phyloP scores from a whole-genome alignment of 2,329 filamentous ascomycete genomes.

The Arthroderma uncinatum region DNA sequence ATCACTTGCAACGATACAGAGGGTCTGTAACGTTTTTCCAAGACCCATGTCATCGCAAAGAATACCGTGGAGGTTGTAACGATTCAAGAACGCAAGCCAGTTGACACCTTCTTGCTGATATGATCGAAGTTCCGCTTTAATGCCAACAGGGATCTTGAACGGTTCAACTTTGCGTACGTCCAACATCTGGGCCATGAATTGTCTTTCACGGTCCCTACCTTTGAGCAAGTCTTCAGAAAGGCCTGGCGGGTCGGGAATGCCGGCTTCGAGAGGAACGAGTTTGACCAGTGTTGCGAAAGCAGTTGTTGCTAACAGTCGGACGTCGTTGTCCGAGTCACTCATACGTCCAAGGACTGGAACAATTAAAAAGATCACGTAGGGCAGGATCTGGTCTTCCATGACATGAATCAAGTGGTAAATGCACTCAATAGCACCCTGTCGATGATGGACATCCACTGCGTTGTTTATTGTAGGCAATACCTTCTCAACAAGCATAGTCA shows the following conservation, averaged over 20 bases:
- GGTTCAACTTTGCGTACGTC: conserved; percentile 94
- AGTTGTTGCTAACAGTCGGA: conserved; percentile 86
- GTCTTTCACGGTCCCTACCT: conserved; percentile 84
- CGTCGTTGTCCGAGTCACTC: conserved; percentile 96
- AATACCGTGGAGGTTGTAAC: conserved; percentile 94
- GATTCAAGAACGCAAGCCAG: conserved; percentile 96
- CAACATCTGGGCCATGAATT: conserved; percentile 91
- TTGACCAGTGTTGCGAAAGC: conserved; percentile 96
- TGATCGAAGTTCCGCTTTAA: conserved; percentile 90
- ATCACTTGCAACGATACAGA: conserved; percentile 96
- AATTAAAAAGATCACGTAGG: conserved; percentile 97
- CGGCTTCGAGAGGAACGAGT: conserved; percentile 88
- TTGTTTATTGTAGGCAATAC: conserved; percentile 89
- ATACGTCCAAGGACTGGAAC: conserved; percentile 93
- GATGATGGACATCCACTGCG: conserved; percentile 71
- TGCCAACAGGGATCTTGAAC: conserved; percentile 87
- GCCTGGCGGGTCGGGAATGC: conserved; percentile 91
- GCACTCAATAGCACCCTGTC: conserved; percentile 87
- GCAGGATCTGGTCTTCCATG: conserved; percentile 92
- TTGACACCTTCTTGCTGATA: conserved; percentile 99
- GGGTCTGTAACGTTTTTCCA: conserved; percentile 90
- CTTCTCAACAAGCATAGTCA: conserved; percentile 90
- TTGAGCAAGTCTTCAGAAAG: conserved; percentile 78
- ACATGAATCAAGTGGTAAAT: conserved; percentile 96
- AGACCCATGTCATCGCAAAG: conserved; percentile 99